Conservation (phyloP, 139 green algal species). For the Coelastrella sp. region DNA sequence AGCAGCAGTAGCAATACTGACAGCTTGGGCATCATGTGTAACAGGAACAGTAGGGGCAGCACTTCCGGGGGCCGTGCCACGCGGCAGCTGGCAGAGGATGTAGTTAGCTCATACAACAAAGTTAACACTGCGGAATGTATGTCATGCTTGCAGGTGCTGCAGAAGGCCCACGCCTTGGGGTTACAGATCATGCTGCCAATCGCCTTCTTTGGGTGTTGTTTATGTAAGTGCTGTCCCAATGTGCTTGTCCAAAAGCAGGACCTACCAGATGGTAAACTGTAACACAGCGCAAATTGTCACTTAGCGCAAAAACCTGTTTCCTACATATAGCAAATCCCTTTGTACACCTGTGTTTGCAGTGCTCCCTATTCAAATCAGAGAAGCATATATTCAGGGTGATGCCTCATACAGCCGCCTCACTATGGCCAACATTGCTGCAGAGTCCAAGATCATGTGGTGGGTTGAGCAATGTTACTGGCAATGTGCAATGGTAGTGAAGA, state of each 20-base stretch:
- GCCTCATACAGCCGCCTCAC: slow-evolving; percentile 39
- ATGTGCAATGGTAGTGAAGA: neutral
- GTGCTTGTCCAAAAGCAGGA: too few species aligned
- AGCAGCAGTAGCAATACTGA: too few species aligned
- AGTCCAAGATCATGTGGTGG: slow-evolving; percentile 31
- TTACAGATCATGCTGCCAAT: slow-evolving; percentile 43
- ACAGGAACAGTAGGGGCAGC: too few species aligned
- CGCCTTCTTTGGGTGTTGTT: slow-evolving; percentile 12
- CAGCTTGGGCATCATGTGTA: too few species aligned
- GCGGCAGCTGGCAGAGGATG: too few species aligned
- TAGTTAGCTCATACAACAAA: too few species aligned
- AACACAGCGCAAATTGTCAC: neutral
- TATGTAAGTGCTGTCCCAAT: slow-evolving; percentile 44
- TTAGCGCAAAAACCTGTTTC: neutral
- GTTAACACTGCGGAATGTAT: too few species aligned
- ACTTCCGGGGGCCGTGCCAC: too few species aligned
- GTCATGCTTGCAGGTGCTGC: slow-evolving; percentile 42
- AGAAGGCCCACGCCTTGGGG: slow-evolving; percentile 32
- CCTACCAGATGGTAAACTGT: too few species aligned
- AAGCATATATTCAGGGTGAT: neutral
- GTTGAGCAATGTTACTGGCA: too few species aligned
- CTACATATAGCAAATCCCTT: neutral
- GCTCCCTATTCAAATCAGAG: slow-evolving; percentile 35
- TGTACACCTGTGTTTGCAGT: too few species aligned
- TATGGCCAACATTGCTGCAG: slow-evolving; percentile 33